Evolutionary conservation across 2,329 filamentous ascomycete species (phyloP), one percentile per base, ranked within the genome.

Genomic region (Cyphellophora attinorum): DNA sequence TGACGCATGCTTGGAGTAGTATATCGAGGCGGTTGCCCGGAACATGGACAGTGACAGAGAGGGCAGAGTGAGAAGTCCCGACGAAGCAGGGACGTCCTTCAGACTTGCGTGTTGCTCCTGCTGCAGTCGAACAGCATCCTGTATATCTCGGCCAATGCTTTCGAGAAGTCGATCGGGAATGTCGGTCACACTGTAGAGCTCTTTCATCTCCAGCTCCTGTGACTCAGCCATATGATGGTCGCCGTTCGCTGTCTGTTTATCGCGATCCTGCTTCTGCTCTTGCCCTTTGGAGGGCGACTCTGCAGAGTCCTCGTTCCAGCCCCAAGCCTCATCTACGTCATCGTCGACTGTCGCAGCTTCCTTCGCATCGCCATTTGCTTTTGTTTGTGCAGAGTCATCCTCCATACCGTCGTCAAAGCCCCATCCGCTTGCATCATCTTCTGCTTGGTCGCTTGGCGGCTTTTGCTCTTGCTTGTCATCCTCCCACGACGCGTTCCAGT

Each of bases 101-200:
- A 52, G 42, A 38, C 55, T 52, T 17, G 56, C 48, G 18, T 53
- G 48, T 29, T 65, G 51, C 25, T 50, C 46, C 29, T 58, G 51
- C 18, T 50, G 48, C 29, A 68, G 51, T 25, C 51, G 44, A 30
- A 60, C 51, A 5, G 59, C 57, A 42, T 68, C 65, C 10, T 47
- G 40, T 21, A 67, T 48, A 34, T 67, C 60, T 28, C 52, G 54
- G 27, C 46, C 47, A 33, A 68, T 54, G 27, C 66, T 55, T 3
- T 50, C 47, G n/a, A 67, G 43, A 10, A 96, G 76, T 3, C 79
- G 74, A 41, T 85, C 79, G 1, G 91, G 89, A 55, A 95, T 81
- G 2, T 82, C 81, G 0, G 89, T 95, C 33, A 94, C 82, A 39
- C 79, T 83, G 56, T 94, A 98, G 2, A 73, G 82, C 59, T 98